phyloP scores from a whole-genome alignment of 768 basidiomycete species.

The Lactifluus piperatus region DNA sequence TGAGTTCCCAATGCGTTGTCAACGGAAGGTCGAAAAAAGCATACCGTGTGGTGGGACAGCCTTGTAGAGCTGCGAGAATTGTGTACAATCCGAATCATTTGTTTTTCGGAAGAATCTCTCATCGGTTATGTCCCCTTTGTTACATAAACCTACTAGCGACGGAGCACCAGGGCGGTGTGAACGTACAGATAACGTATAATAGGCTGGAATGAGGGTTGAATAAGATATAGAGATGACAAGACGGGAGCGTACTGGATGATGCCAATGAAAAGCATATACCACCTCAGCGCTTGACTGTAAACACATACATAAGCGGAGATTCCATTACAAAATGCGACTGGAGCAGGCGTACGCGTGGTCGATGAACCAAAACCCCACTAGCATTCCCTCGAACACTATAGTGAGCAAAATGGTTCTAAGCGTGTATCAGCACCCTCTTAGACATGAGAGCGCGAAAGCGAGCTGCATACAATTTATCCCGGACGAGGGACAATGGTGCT shows the following conservation, averaged over 20 bases:
- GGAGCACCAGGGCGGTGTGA: neutral
- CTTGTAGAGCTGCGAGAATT: constrained; percentile 73
- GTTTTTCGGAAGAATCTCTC: constrained; percentile 92
- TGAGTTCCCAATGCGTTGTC: neutral
- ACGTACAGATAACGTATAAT: constrained; percentile 82
- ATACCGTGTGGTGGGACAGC: constrained; percentile 61
- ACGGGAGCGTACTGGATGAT: constrained; percentile 59
- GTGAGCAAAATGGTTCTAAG: constrained; percentile 79
- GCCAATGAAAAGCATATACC: constrained; percentile 77
- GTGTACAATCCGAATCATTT: constrained; percentile 89
- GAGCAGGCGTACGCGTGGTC: constrained; percentile 66
- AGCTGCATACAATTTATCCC: constrained; percentile 74
- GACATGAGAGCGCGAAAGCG: neutral
- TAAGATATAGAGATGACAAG: constrained; percentile 8
- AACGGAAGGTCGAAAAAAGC: constrained; percentile 20
- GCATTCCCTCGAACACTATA: constrained; percentile 69
- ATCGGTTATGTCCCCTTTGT: constrained; percentile 83
- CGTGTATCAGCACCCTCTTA: neutral
- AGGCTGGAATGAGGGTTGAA: constrained; percentile 36
- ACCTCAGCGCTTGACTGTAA: constrained; percentile 65
- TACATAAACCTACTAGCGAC: neutral
- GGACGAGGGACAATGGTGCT: constrained; percentile 76
- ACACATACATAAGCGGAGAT: constrained; percentile 7
- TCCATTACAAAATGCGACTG: neutral
- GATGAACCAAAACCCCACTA: constrained; percentile 93